Evolutionary conservation across 164 flowering plant species (phyloP).

Genomic region (Pachysandra terminalis): DNA sequence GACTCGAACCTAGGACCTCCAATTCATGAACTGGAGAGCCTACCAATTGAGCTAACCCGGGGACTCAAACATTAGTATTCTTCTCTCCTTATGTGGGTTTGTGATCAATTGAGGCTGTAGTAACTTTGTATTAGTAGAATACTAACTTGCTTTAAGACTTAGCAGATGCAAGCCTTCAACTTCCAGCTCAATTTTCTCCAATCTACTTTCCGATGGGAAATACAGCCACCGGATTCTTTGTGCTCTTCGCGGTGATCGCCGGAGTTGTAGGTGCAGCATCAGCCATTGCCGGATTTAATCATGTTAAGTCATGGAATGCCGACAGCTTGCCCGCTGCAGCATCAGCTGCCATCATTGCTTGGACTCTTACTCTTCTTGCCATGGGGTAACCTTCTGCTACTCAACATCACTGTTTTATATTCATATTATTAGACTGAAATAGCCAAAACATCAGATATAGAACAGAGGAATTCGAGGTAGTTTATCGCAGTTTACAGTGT

Average conservation of each 20-base stretch:
- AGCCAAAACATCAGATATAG: too few relatives aligned
- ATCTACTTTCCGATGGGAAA: conserved; percentile 88
- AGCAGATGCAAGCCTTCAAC: conserved; percentile 58
- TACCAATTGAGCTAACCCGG: too few relatives aligned
- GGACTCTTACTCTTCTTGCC: too few relatives aligned
- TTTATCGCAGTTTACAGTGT: too few relatives aligned
- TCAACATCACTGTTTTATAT: not conserved
- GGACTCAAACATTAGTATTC: too few relatives aligned
- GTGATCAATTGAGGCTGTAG: too few relatives aligned
- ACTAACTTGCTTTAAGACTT: not conserved
- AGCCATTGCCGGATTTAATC: conserved; percentile 53
- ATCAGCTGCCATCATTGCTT: conserved; percentile 68
- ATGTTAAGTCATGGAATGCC: conserved; percentile 49
- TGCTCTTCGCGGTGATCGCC: conserved; percentile 64
- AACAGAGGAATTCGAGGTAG: too few relatives aligned
- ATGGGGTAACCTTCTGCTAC: conserved; percentile 54
- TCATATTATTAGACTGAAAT: too few relatives aligned
- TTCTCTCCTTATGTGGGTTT: too few relatives aligned
- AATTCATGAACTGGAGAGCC: too few relatives aligned
- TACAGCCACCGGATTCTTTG: conserved; percentile 89
- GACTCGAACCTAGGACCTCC: too few relatives aligned
- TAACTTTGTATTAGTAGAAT: not conserved
- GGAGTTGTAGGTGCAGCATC: conserved; percentile 86
- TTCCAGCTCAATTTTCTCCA: conserved; percentile 89
- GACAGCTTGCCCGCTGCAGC: conserved; percentile 67